These are phyloP conservation scores for Oehlia diaphana DNA, from an alignment of 192 early-diverging fungal species.

Conservation along the genomic window DNA sequence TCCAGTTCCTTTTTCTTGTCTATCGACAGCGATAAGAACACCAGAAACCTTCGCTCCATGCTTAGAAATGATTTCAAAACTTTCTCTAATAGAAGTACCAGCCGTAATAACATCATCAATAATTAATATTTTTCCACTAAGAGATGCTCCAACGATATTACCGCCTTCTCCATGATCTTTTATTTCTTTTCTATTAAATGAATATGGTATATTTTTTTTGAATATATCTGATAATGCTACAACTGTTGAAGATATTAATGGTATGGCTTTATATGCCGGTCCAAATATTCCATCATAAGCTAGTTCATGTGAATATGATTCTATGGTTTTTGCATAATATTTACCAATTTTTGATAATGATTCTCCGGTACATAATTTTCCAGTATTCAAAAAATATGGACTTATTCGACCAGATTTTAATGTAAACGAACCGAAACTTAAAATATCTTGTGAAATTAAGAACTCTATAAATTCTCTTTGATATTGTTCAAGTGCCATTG, in stretches of 20 bases:
- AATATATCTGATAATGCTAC: slow-evolving; percentile 70
- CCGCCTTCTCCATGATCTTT: slow-evolving; percentile 99
- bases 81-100: slow-evolving; percentile 96
- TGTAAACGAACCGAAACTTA: slow-evolving; percentile 90
- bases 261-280: slow-evolving; percentile 99
- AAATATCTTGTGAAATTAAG: slow-evolving; percentile 79
- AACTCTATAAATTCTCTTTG: slow-evolving; percentile 95
- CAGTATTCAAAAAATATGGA: slow-evolving; percentile 99
- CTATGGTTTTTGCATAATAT: slow-evolving; percentile 88
- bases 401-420: slow-evolving; percentile 95
- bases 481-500: slow-evolving; percentile 65
- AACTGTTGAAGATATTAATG: slow-evolving; percentile 80
- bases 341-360: slow-evolving; percentile 79
- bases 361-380: slow-evolving; percentile 90
- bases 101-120: slow-evolving; percentile 99
- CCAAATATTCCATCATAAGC: slow-evolving; percentile 91
- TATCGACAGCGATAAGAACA: slow-evolving; percentile 90
- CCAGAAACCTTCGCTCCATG: slow-evolving; percentile 76
- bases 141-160: slow-evolving; percentile 84
- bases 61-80: slow-evolving; percentile 74
- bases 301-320: slow-evolving; percentile 54
- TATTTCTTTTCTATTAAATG: slow-evolving; percentile 98
- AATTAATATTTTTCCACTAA: slow-evolving; percentile 78
- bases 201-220: slow-evolving; percentile 70
- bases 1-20: slow-evolving; percentile 75